These are phyloP conservation scores for Plectosphaerella sp. DNA, from an alignment of 2,329 filamentous ascomycete genomes.

Conservation along the genomic window DNA sequence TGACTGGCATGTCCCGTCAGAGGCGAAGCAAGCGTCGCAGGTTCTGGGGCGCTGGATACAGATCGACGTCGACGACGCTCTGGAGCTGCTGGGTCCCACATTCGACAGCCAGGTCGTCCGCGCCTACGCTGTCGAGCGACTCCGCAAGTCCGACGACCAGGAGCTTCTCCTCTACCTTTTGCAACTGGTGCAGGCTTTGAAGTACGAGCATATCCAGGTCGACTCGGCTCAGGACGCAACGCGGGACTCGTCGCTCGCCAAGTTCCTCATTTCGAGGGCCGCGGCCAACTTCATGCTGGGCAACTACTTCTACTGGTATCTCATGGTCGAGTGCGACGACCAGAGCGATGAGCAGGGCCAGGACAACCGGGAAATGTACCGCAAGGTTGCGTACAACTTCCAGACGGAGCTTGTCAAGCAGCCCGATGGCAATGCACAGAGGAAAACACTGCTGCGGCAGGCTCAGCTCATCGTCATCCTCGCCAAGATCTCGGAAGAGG, in stretches of 20 bases:
- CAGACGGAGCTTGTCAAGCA: conserved; percentile 79
- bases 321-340: conserved; percentile 97
- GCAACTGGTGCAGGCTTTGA: conserved; percentile 92
- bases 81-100: conserved; percentile 87
- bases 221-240: conserved; percentile 51
- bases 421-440: conserved; percentile 64
- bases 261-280: conserved; percentile 84
- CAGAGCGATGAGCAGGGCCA: conserved; percentile 68
- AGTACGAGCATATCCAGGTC: conserved; percentile 76
- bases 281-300: conserved; percentile 85
- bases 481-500: conserved; percentile 83
- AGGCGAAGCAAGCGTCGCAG: conserved; percentile 85
- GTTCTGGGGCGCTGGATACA: conserved; percentile 91
- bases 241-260: conserved; percentile 78
- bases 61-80: conserved; percentile 93
- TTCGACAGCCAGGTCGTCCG: conserved; percentile 87
- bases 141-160: conserved; percentile 88
- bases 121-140: conserved; percentile 86
- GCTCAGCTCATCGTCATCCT: conserved; percentile 85
- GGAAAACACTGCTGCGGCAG: conserved; percentile 76
- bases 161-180: conserved; percentile 88
- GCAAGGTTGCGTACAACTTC: conserved; percentile 92
- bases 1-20: conserved; percentile 82
- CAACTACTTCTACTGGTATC: conserved; percentile 96
- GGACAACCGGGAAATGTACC: conserved; percentile 79